phyloP scores from a whole-genome alignment of 2,329 filamentous ascomycete genomes.

The Akanthomyces dipterigenus region DNA sequence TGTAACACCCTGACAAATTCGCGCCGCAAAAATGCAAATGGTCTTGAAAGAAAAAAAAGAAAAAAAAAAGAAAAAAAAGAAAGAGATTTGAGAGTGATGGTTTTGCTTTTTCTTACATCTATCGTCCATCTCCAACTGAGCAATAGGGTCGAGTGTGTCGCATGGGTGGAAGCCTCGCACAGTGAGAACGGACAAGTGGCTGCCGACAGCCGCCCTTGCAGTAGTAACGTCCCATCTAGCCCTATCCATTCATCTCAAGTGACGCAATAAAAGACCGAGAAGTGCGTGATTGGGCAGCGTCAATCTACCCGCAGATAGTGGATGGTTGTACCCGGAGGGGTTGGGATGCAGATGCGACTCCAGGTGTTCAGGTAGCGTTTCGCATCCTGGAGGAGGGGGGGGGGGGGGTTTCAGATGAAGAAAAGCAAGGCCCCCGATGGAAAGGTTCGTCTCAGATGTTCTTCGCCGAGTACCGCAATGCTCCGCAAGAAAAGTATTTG shows the following conservation, averaged over 20 bases:
- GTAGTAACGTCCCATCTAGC: neutral
- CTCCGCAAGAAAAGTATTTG: neutral
- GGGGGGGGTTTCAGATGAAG: conserved; percentile 3
- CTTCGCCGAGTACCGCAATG: neutral
- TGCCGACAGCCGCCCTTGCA: neutral
- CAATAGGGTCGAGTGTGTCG: neutral
- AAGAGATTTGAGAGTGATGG: no score
- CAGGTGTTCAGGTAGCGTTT: neutral
- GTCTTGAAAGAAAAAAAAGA: no score
- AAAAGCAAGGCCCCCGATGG: neutral
- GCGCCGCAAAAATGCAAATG: neutral
- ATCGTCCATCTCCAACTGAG: neutral
- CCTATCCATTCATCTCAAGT: neutral
- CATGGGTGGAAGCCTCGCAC: no score
- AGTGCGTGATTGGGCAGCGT: neutral
- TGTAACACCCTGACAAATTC: conserved; percentile 3
- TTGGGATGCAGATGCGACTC: conserved; percentile 6
- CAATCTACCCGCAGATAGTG: neutral
- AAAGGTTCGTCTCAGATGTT: neutral
- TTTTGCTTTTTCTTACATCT: no score
- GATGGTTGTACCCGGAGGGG: neutral
- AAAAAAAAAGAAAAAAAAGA: no score
- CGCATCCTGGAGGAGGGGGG: no score
- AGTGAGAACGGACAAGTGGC: neutral
- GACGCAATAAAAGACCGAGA: neutral